Conservation (phyloP, 495 filamentous ascomycete species). For the Podospora anserina region DNA sequence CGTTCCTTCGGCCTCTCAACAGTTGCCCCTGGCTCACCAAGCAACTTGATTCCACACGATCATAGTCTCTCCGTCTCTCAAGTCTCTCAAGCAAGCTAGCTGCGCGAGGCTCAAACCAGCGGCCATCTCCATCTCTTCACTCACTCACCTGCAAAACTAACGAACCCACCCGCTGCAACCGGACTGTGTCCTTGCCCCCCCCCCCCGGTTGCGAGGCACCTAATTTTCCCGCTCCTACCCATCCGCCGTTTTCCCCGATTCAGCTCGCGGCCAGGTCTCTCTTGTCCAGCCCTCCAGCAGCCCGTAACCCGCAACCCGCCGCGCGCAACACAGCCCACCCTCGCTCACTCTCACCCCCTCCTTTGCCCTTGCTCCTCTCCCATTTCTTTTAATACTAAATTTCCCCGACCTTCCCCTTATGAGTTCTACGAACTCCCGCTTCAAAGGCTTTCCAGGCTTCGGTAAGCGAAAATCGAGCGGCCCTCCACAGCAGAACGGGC, state of each 20-base stretch:
- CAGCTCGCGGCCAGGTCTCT: conserved; percentile 15
- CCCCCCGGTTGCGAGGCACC: conserved; percentile 10
- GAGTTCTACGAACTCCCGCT: conserved; percentile 60
- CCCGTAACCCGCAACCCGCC: conserved; percentile 12
- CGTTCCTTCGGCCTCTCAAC: neutral
- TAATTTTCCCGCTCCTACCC: conserved; percentile 20
- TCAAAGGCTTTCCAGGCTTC: conserved; percentile 55
- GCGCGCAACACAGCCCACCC: conserved; percentile 24
- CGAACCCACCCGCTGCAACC: conserved; percentile 21
- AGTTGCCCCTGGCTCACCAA: neutral
- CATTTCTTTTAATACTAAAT: conserved; percentile 27
- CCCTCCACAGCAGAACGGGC: conserved; percentile 35
- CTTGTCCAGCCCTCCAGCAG: conserved; percentile 22
- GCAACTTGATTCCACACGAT: conserved; percentile 3
- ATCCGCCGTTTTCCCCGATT: conserved; percentile 18
- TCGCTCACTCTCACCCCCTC: conserved; percentile 17
- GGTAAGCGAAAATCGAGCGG: conserved; percentile 54
- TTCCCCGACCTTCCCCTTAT: conserved; percentile 42
- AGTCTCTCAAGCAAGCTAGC: conserved; percentile 14
- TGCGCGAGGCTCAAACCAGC: conserved; percentile 15
- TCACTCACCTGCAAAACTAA: neutral
- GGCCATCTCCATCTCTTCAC: neutral
- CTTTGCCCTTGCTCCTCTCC: conserved; percentile 17
- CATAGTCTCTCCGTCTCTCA: neutral
- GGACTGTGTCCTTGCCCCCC: conserved; percentile 9